These are phyloP conservation scores for Lyophyllum semitale DNA, from an alignment of 768 basidiomycete species.

Conservation along the genomic window DNA sequence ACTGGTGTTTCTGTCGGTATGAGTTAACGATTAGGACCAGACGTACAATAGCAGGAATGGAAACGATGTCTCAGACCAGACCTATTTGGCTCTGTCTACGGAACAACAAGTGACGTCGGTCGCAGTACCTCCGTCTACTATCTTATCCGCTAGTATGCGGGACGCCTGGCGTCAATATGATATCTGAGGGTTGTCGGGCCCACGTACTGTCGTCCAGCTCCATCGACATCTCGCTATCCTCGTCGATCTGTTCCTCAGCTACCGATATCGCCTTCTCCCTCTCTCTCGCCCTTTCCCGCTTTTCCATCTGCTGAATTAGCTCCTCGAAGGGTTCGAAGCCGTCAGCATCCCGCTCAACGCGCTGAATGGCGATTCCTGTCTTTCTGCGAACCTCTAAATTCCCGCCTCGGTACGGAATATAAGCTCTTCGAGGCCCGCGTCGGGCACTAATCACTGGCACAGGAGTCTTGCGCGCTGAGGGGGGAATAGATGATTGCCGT, in stretches of 20 bases:
- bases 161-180: slow-evolving; percentile 23
- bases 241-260: slow-evolving; percentile 34
- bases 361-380: slow-evolving; percentile 70
- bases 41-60: no score
- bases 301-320: slow-evolving; percentile 69
- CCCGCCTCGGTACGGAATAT: slow-evolving; percentile 79
- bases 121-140: no score
- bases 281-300: slow-evolving; percentile 55
- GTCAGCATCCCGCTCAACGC: slow-evolving; percentile 74
- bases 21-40: no score
- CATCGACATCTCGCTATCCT: slow-evolving; percentile 77
- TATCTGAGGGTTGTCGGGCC: not conserved
- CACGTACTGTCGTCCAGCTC: slow-evolving; percentile 69
- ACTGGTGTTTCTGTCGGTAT: no score
- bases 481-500: no score
- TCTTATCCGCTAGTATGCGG: no score
- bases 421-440: slow-evolving; percentile 62
- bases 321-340: slow-evolving; percentile 84
- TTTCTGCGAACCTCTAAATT: slow-evolving; percentile 79
- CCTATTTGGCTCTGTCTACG: no score
- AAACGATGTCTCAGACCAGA: no score
- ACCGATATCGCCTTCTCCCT: slow-evolving; percentile 41
- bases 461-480: slow-evolving; percentile 48
- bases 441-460: slow-evolving; percentile 45
- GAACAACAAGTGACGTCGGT: no score